Conservation (phyloP, 371 early-diverging fungal genomes). For the Apophysomyces variabilis region DNA sequence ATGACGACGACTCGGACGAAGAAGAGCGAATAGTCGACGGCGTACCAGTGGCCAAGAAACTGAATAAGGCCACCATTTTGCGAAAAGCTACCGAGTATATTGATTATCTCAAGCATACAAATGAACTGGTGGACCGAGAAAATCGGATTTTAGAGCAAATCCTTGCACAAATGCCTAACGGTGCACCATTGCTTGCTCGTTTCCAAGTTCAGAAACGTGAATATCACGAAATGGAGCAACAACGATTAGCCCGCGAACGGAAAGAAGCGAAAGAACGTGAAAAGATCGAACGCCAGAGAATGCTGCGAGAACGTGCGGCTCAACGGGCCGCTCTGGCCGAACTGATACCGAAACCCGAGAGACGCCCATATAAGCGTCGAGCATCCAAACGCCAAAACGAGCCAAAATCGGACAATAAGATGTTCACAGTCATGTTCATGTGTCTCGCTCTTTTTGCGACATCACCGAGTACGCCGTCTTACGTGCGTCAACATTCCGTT, state of each 20-base stretch:
- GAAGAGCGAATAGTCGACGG: constrained; percentile 57
- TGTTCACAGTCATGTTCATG: constrained; percentile 19
- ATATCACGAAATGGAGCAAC: constrained; percentile 24
- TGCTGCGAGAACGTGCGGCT: constrained; percentile 35
- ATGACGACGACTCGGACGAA: constrained; percentile 57
- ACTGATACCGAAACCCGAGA: constrained; percentile 31
- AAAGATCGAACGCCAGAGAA: constrained; percentile 25
- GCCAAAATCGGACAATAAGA: constrained; percentile 13
- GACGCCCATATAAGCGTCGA: constrained; percentile 31
- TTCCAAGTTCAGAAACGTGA: constrained; percentile 33
- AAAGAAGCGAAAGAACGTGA: constrained; percentile 30
- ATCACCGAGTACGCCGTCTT: not conserved
- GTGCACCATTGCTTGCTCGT: constrained; percentile 35
- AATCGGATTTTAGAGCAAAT: constrained; percentile 52
- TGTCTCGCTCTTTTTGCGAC: constrained; percentile 20
- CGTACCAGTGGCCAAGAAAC: constrained; percentile 69
- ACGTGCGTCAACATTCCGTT: not conserved
- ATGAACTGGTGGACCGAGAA: constrained; percentile 53
- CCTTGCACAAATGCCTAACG: constrained; percentile 58
- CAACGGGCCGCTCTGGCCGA: constrained; percentile 37
- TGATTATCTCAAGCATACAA: constrained; percentile 63
- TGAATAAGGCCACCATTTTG: constrained; percentile 88
- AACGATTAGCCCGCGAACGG: constrained; percentile 30
- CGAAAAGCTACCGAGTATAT: constrained; percentile 88
- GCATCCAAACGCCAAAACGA: constrained; percentile 3